These are phyloP conservation scores for Tylopilus sp. DNA, from an alignment of 1,284 basidiomycete species.

Conservation along the genomic window DNA sequence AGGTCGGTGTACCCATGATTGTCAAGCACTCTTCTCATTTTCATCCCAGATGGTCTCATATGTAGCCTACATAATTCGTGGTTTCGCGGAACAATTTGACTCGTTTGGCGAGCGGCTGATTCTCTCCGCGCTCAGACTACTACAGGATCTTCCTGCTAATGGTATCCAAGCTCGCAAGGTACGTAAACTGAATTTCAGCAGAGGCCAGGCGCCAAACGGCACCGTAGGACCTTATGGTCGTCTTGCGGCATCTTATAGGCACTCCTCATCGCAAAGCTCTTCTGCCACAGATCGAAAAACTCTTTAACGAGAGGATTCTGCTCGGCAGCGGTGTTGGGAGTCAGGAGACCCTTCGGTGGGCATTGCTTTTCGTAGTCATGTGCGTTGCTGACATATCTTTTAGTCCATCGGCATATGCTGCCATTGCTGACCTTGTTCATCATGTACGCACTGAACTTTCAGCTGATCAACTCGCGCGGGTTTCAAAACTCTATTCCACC, in stretches of 20 bases:
- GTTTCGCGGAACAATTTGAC: constrained; percentile 64
- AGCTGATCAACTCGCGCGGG: constrained; percentile 70
- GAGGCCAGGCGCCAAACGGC: constrained; percentile 2
- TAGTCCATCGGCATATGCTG: constrained; percentile 81
- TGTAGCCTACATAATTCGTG: constrained; percentile 85
- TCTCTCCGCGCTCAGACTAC: constrained; percentile 74
- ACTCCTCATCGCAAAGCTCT: constrained; percentile 80
- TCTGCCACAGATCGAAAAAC: constrained; percentile 81
- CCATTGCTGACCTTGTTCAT: constrained; percentile 91
- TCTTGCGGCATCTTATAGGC: constrained; percentile 86
- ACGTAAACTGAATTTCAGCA: constrained; percentile 1
- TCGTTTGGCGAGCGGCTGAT: constrained; percentile 81
- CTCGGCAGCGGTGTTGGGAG: constrained; percentile 79
- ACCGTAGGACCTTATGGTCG: constrained; percentile 83
- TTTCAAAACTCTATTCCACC: constrained; percentile 83
- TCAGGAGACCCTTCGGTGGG: constrained; percentile 77
- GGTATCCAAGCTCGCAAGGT: constrained; percentile 80
- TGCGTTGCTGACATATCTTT: constrained; percentile 11
- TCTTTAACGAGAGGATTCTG: constrained; percentile 89
- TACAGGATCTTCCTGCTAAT: constrained; percentile 92
- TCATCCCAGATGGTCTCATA: constrained; percentile 79
- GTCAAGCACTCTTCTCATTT: constrained; percentile 4
- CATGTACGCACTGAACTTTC: constrained; percentile 85
- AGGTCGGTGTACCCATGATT: constrained; percentile 44
- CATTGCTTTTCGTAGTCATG: background rate